Evolutionary conservation across 805 yeast genomes (phyloP), one percentile per base, ranked within the genome.

Genomic region (Tetrapisispora pingtungensis): DNA sequence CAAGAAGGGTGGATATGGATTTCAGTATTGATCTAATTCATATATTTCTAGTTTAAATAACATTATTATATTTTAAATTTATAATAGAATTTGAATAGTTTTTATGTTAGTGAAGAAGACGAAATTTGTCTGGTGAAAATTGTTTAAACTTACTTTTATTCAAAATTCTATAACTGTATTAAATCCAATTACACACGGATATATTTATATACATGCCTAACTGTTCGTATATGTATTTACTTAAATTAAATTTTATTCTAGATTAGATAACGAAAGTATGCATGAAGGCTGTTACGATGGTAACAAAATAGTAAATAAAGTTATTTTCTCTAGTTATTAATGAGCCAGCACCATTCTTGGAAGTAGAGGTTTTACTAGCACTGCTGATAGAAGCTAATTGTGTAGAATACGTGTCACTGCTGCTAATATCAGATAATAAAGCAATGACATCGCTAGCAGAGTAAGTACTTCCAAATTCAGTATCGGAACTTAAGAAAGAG

Each of bases 401-500:
- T 14, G 55, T 49, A 20, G 66, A 50, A 18, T 57, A 62, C 31
- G 43, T 44, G 4, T 44, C 41, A 19, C 13, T 15, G 6, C 27
- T 31, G 17, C 41, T n/a, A 24, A 44, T 40, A 14, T 7, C 20
- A 10, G 7, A 14, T 19, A 80, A 59, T 76, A 84, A 72, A 3
- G 53, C 40, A 41, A 62, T 57, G 6, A 81, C 54, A 44, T 69
- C 70, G 14, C 67, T 48, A 17, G 71, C 76, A 10, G 60, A 44
- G 31, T 81, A 56, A 17, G 71, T 53, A 1, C 57, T 50, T 51
- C 71, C 77, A 47, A 81, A 70, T 1, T 67, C 41, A 22, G 84
- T 73, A 19, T 61, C 57, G 55, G 78, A 72, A 28, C 81, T 72
- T 48, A 81, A 47, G 62, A 80, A 82, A 4, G 80, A 79, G 13